These are phyloP conservation scores for Globisporangium takayamanum DNA, from an alignment of 352 stramenopile species.

Conservation along the genomic window DNA sequence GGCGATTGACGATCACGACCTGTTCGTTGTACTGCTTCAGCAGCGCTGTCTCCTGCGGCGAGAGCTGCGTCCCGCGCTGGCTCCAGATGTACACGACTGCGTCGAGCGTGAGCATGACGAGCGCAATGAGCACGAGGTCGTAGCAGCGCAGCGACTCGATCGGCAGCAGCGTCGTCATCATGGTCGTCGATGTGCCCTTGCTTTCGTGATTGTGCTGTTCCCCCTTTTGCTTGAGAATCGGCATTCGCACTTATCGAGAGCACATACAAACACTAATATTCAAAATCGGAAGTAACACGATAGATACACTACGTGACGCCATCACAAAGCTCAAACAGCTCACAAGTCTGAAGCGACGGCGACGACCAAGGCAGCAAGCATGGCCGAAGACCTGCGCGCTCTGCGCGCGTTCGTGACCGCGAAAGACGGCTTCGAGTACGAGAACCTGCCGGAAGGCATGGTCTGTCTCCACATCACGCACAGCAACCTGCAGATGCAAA, in stretches of 20 bases:
- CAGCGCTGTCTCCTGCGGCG: conserved; percentile 46
- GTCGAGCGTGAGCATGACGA: conserved; percentile 49
- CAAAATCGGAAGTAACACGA: conserved; percentile 20
- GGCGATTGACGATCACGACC: conserved; percentile 68
- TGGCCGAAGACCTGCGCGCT: conserved; percentile 66
- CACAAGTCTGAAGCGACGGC: neutral
- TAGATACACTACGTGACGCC: neutral
- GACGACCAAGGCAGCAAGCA: conserved; percentile 13
- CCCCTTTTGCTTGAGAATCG: neutral
- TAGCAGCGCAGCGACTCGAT: conserved; percentile 56
- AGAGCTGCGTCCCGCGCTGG: conserved; percentile 39
- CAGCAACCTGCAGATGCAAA: conserved; percentile 94
- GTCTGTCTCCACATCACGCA: conserved; percentile 96
- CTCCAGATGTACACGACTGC: conserved; percentile 50
- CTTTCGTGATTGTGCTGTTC: conserved; percentile 1
- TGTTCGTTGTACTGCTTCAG: conserved; percentile 71
- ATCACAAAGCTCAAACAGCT: neutral
- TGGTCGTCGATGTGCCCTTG: conserved; percentile 3
- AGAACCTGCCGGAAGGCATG: conserved; percentile 78
- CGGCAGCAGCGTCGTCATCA: conserved; percentile 24
- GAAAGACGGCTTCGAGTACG: conserved; percentile 85
- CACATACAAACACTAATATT: neutral
- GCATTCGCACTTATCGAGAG: neutral
- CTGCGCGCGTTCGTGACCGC: conserved; percentile 78
- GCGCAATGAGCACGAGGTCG: conserved; percentile 64